Percentiles rank a stretch among this genome's conserved stretches.
Conservation (phyloP, 208 protist species). For the Leishmania arabica region DNA sequence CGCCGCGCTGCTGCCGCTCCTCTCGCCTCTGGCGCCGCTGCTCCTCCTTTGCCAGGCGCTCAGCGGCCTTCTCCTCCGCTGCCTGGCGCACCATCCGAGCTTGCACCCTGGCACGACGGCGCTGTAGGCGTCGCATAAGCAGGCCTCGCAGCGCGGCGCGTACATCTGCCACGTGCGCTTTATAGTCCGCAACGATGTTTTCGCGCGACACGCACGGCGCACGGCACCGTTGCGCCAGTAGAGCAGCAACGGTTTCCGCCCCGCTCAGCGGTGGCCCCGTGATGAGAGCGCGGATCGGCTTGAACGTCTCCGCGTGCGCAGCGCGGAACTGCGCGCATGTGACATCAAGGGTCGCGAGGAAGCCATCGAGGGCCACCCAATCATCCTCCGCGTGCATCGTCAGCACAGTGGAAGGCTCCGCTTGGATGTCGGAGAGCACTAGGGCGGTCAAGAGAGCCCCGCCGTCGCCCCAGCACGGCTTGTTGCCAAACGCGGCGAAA, state of each 20-base stretch:
- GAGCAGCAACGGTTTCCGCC: slow-evolving; percentile 45
- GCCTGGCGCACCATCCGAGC: slow-evolving; percentile 34
- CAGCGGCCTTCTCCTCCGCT: slow-evolving; percentile 28
- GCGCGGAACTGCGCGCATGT: slow-evolving; percentile 78
- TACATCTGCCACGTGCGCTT: slow-evolving; percentile 48
- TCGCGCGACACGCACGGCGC: slow-evolving; percentile 57
- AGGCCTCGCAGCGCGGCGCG: slow-evolving; percentile 49
- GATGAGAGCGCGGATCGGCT: slow-evolving; percentile 73
- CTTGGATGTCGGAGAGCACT: slow-evolving; percentile 71
- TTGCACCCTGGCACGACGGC: slow-evolving; percentile 51
- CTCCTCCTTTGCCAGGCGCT: slow-evolving; percentile 28
- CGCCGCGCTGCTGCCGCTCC: slow-evolving; percentile 23
- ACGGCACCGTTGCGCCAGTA: slow-evolving; percentile 59
- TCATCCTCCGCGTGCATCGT: slow-evolving; percentile 70
- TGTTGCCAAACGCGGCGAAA: slow-evolving; percentile 24
- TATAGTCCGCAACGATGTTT: slow-evolving; percentile 51
- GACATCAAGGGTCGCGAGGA: slow-evolving; percentile 65
- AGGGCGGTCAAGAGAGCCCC: slow-evolving; percentile 20
- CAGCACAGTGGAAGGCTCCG: slow-evolving; percentile 63
- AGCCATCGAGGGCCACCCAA: slow-evolving; percentile 80
- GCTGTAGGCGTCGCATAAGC: slow-evolving; percentile 58
- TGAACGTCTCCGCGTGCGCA: slow-evolving; percentile 33
- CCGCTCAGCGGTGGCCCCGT: slow-evolving; percentile 86
- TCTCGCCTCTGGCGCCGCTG: slow-evolving; percentile 32
- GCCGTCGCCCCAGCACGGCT: slow-evolving; percentile 26